Percentiles rank a stretch among this genome's conserved stretches.
Conservation (phyloP, 176 grass and related monocot genomes). For the Puccinellia tenuiflora region DNA sequence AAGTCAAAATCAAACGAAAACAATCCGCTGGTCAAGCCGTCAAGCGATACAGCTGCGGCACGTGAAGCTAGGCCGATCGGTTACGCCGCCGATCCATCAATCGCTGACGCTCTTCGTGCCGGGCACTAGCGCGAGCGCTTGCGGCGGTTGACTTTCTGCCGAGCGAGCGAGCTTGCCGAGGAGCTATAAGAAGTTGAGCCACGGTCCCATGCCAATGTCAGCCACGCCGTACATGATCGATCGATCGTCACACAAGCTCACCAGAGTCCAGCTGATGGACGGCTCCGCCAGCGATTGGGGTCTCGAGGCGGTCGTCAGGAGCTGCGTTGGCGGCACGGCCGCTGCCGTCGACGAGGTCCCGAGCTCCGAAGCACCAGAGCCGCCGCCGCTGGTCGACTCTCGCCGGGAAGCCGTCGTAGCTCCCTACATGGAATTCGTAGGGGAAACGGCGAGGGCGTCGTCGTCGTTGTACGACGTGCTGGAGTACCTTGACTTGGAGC, state of each 20-base stretch:
- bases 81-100: slow-evolving; percentile 7
- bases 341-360: neutral
- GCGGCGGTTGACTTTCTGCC: slow-evolving; percentile 30
- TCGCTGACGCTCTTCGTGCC: slow-evolving; percentile 18
- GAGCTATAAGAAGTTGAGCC: neutral
- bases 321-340: slow-evolving; percentile 35
- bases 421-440: neutral
- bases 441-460: neutral
- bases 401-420: neutral
- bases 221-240: neutral
- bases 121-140: neutral
- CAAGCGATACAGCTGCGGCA: too few species aligned
- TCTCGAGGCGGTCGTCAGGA: slow-evolving; percentile 69
- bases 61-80: slow-evolving; percentile 9
- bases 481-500: slow-evolving; percentile 35
- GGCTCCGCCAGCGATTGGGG: slow-evolving; percentile 54
- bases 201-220: slow-evolving; percentile 25
- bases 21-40: too few species aligned
- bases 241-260: neutral
- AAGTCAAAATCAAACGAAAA: slow-evolving; percentile 25
- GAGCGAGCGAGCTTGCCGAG: neutral
- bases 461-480: neutral
- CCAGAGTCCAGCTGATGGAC: slow-evolving; percentile 29
- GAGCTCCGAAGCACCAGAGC: neutral
- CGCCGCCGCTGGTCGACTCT: neutral